A percentile compares a stretch with the other conserved stretches of the same genome.
Conservation (phyloP, 352 stramenopile genomes). For the Pythium sukuiense region DNA sequence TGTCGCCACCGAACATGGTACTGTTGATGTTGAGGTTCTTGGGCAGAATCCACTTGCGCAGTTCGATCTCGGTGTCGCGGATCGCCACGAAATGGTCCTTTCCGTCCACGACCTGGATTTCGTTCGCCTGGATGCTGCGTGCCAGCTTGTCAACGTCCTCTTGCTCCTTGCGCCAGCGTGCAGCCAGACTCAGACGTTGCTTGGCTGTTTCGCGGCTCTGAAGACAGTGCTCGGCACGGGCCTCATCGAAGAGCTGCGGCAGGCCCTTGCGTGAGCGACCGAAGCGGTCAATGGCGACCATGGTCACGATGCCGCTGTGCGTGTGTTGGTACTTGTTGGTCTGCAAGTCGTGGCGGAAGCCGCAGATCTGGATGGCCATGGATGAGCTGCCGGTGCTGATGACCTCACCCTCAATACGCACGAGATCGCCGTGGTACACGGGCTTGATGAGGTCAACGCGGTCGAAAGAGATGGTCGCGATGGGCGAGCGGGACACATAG, state of each 20-base stretch:
- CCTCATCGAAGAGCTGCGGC: slow-evolving; percentile 26
- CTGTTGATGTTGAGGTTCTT: slow-evolving; percentile 73
- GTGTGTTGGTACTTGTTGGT: slow-evolving; percentile 33
- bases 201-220: slow-evolving; percentile 24
- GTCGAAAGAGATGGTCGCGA: slow-evolving; percentile 39
- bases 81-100: slow-evolving; percentile 33
- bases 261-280: slow-evolving; percentile 25
- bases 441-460: slow-evolving; percentile 34
- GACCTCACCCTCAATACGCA: slow-evolving; percentile 35
- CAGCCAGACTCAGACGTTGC: slow-evolving; percentile 24
- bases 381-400: slow-evolving; percentile 34
- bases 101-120: slow-evolving; percentile 21
- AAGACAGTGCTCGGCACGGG: slow-evolving; percentile 13
- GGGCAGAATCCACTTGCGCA: slow-evolving; percentile 71
- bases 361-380: slow-evolving; percentile 34
- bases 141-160: slow-evolving; percentile 27
- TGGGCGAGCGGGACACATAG: slow-evolving; percentile 21
- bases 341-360: slow-evolving; percentile 29
- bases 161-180: slow-evolving; percentile 31
- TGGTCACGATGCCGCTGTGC: slow-evolving; percentile 34
- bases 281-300: slow-evolving; percentile 34
- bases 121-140: slow-evolving; percentile 9
- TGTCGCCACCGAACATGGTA: slow-evolving; percentile 66
- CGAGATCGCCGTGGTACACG: slow-evolving; percentile 37
- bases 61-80: slow-evolving; percentile 60